Conservation (phyloP, 1,284 basidiomycete species). For the Ceratobasidium theobromae region DNA sequence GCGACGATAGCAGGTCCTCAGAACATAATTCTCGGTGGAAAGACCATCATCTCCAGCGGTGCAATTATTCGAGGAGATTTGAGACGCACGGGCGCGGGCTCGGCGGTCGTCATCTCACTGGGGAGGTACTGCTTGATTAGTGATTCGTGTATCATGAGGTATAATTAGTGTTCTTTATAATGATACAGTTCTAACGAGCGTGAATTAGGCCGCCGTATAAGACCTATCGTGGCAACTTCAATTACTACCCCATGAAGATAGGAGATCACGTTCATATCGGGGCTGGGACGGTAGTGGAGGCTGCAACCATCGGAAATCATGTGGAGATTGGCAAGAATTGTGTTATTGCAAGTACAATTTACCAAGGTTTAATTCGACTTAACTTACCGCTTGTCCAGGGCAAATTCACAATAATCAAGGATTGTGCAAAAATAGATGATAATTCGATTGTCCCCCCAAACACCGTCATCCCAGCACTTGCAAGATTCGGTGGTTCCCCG, state of each 20-base stretch:
- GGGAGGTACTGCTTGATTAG: conserved; percentile 92
- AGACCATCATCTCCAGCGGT: conserved; percentile 89
- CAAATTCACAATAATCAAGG: conserved; percentile 95
- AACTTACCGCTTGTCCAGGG: conserved; percentile 59
- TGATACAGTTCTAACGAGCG: background rate
- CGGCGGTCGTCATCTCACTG: conserved; percentile 89
- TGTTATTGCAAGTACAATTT: conserved; percentile 69
- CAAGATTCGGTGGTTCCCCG: conserved; percentile 87
- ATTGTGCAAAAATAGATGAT: conserved; percentile 86
- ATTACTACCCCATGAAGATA: conserved; percentile 97
- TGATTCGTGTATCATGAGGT: conserved; percentile 89
- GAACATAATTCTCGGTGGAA: conserved; percentile 96
- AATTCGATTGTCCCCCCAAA: conserved; percentile 89
- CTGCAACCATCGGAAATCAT: conserved; percentile 90
- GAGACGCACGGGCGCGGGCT: conserved; percentile 76
- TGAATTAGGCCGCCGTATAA: conserved; percentile 75
- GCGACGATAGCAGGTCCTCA: conserved; percentile 93
- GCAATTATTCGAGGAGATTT: conserved; percentile 90
- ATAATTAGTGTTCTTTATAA: conserved; percentile 37
- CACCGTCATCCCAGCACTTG: conserved; percentile 87
- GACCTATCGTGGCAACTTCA: conserved; percentile 88
- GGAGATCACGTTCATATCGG: conserved; percentile 95
- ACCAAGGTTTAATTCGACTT: background rate
- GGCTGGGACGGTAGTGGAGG: conserved; percentile 83
- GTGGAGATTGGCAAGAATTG: conserved; percentile 96